A percentile compares a stretch with the other conserved stretches of the same genome.
These are phyloP conservation scores for Limnanthes douglasii DNA, from an alignment of 345 rosid species.

Conservation along the genomic window DNA sequence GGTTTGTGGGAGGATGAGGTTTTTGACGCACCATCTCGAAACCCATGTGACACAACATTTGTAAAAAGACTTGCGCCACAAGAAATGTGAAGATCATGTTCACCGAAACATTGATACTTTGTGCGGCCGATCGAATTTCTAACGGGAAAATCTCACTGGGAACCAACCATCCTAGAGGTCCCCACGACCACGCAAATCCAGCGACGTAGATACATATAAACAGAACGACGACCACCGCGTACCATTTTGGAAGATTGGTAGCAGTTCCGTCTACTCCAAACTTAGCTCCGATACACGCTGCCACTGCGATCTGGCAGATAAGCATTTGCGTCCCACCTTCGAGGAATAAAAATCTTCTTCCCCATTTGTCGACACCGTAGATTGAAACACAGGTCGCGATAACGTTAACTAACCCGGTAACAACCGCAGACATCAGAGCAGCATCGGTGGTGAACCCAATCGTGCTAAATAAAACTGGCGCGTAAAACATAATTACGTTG, in stretches of 20 bases:
- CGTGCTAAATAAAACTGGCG: conserved; percentile 72
- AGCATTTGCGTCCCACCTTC: conserved; percentile 27
- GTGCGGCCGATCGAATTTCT: conserved; percentile 23
- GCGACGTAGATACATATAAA: conserved; percentile 23
- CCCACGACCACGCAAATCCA: conserved; percentile 26
- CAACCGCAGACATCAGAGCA: conserved; percentile 32
- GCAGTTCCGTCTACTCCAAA: conserved; percentile 18
- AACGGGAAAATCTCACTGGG: conserved; percentile 23
- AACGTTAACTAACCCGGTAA: conserved; percentile 16
- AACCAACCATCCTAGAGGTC: conserved; percentile 23
- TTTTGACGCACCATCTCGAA: too few species aligned
- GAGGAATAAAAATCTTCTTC: conserved; percentile 18
- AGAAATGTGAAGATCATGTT: conserved; percentile 25
- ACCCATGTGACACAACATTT: conserved; percentile 18
- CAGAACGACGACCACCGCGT: conserved; percentile 18
- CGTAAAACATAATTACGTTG: conserved; percentile 81
- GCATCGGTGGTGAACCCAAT: conserved; percentile 67
- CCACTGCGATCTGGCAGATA: conserved; percentile 21
- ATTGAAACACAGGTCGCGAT: conserved; percentile 17
- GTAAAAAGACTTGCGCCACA: conserved; percentile 18
- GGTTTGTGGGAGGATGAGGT: too few species aligned
- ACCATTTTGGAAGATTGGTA: conserved; percentile 17
- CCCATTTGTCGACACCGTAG: conserved; percentile 21
- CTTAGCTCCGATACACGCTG: conserved; percentile 19
- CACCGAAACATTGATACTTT: conserved; percentile 19